phyloP scores from a whole-genome alignment of 768 basidiomycete genomes.

The Tulasnella sp. region DNA sequence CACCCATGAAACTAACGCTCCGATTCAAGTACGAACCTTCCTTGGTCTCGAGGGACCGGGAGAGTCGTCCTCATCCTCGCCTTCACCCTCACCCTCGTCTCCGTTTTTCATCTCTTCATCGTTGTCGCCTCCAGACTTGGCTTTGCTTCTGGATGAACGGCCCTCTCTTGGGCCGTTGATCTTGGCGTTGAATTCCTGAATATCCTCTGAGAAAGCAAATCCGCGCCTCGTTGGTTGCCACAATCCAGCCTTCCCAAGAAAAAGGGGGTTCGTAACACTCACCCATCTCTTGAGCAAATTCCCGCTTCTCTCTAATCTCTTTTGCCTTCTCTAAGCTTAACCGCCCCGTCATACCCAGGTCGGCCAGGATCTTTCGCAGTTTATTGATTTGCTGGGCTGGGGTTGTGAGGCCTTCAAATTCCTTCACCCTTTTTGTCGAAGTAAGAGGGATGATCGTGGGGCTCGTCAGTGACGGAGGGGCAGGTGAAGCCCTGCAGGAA shows the following conservation, averaged over 20 bases:
- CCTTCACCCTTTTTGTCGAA: slow-evolving; percentile 36
- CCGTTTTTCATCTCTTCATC: slow-evolving; percentile 24
- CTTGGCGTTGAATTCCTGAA: slow-evolving; percentile 52
- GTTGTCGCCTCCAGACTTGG: slow-evolving; percentile 26
- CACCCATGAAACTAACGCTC: background rate
- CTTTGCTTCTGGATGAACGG: slow-evolving; percentile 37
- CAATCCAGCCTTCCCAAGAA: background rate
- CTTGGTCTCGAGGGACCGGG: slow-evolving; percentile 33
- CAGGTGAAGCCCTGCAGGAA: background rate
- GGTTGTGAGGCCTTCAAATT: slow-evolving; percentile 52
- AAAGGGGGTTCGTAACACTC: slow-evolving; percentile 26
- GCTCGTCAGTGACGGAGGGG: background rate
- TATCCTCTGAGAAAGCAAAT: slow-evolving; percentile 53
- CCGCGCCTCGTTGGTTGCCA: background rate
- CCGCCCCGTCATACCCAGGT: slow-evolving; percentile 73
- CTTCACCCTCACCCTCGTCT: slow-evolving; percentile 26
- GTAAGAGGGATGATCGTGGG: background rate
- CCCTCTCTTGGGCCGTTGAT: slow-evolving; percentile 22
- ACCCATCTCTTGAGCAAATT: slow-evolving; percentile 74
- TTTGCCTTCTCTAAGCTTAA: slow-evolving; percentile 76
- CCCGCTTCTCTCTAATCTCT: slow-evolving; percentile 60
- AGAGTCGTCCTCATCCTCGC: slow-evolving; percentile 29
- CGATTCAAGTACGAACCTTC: slow-evolving; percentile 34
- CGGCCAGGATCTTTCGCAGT: slow-evolving; percentile 54
- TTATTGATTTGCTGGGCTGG: slow-evolving; percentile 57